Conservation (phyloP, 169 alveolate genomes). For the Plasmodium ovale region DNA sequence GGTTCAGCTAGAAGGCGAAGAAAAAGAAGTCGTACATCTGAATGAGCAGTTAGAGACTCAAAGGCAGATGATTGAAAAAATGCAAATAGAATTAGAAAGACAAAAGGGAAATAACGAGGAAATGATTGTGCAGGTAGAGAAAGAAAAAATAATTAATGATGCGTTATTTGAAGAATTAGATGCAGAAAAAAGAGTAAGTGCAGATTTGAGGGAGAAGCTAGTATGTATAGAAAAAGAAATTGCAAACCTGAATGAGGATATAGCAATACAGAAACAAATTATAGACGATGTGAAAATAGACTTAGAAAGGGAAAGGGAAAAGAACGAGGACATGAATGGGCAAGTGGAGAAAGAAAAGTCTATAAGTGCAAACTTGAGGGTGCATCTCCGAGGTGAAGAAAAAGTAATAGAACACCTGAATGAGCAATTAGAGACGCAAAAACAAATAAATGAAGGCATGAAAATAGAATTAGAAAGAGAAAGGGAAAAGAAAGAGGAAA, state of each 20-base stretch:
- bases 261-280: neutral
- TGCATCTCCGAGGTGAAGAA: conserved; percentile 12
- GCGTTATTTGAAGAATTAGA: conserved; percentile 18
- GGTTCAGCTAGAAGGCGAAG: neutral
- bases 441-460: neutral
- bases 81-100: conserved; percentile 35
- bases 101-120: conserved; percentile 20
- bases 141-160: conserved; percentile 12
- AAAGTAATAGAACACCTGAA: neutral
- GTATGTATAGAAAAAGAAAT: neutral
- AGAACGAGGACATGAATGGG: neutral
- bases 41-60: neutral
- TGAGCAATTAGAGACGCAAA: conserved; percentile 21
- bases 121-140: conserved; percentile 11
- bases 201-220: neutral
- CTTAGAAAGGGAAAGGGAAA: conserved; percentile 14
- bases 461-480: conserved; percentile 10
- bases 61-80: neutral
- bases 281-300: neutral
- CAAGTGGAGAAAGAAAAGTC: conserved; percentile 19
- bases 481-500: neutral
- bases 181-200: neutral
- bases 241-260: neutral
- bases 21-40: neutral
- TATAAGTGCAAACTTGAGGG: neutral